A percentile compares a stretch with the other conserved stretches of the same genome.
Evolutionary conservation across 306 rosid species (phyloP).

Genomic region (Arachis stenosperma): DNA sequence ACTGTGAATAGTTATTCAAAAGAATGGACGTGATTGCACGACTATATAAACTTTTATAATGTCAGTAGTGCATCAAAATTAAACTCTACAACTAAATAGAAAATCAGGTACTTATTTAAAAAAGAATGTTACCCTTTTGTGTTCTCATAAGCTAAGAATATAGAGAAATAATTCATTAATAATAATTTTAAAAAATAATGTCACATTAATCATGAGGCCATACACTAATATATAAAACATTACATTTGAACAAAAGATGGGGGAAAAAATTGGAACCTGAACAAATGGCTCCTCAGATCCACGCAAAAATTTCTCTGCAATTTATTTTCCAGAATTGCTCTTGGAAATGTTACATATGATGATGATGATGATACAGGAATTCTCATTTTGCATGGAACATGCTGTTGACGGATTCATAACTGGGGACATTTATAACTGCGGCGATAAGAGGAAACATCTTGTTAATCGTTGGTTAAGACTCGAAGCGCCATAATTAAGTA

Average conservation of each 20-base stretch:
- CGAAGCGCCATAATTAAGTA: not conserved
- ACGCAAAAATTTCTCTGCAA: slow-evolving; percentile 39
- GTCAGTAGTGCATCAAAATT: too few species aligned
- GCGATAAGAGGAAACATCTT: not conserved
- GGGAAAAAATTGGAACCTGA: slow-evolving; percentile 14
- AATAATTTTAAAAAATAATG: not conserved
- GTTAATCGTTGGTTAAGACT: not conserved
- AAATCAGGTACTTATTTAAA: not conserved
- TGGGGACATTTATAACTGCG: slow-evolving; percentile 83
- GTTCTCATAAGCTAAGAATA: not conserved
- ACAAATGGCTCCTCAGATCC: slow-evolving; percentile 43
- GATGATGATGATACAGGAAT: slow-evolving; percentile 15
- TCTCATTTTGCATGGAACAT: slow-evolving; percentile 72
- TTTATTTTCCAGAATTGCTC: slow-evolving; percentile 43
- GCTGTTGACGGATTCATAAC: slow-evolving; percentile 74
- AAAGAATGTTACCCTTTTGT: not conserved
- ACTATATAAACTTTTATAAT: too few species aligned
- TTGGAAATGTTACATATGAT: slow-evolving; percentile 32
- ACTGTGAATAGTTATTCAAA: too few species aligned
- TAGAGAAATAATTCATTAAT: not conserved
- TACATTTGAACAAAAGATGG: too few species aligned
- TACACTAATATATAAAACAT: slow-evolving; percentile 21
- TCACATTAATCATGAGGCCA: slow-evolving; percentile 10
- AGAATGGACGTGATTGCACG: too few species aligned
- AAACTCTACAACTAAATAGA: not conserved